Base-by-base conservation (phyloP, 805 yeast species). In the Starmerella asiatica region DNA sequence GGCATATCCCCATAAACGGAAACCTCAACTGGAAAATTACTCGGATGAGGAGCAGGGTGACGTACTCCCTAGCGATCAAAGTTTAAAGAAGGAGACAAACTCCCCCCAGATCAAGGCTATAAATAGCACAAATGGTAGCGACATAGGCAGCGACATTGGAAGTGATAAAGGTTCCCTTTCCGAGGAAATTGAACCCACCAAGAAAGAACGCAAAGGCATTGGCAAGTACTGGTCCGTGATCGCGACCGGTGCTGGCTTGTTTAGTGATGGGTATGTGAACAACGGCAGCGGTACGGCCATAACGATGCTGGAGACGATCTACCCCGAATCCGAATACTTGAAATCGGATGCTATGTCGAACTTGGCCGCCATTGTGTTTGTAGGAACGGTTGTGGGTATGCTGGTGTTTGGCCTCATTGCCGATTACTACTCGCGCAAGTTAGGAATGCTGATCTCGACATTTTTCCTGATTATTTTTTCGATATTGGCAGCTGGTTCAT, bases 241-340 rank as follows among this genome's bases (percentile, higher is more conserved):
- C 46, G 76, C 83, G 11, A 76, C 94, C 1, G 96, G 96, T 46
- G 91, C 94, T 0, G 96, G 95, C 39, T 67, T 86, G 34, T 85
- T 86, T 61, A 78, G 93, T 28, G 97, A 88, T 61, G 96, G 96
- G 39, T 86, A 85, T 57, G 79, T 83, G 45, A 85, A 85, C 58
- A 83, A 82, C 44, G 76, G 91, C 38, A 79, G 83, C 42, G 71
- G 82, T 43, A 70, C 91, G 8, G 93, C 79, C 15, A 68, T 77
- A 27, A 74, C 86, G 15, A 76, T 86, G 63, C 66, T 86, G 47
- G 57, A 69, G 15, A 62, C 55, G 3, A 64, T 86, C 29, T 86
- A 86, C 56, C 83, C 83, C 24, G 56, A 59, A 0, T 72, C 69
- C 50, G 45, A 32, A 30, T 78, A 78, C 54, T 57, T 73, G 3